A percentile compares a stretch with the other conserved stretches of the same genome.
These are phyloP conservation scores for Citrus sp. DNA, from an alignment of 345 rosid genomes.

Conservation along the genomic window DNA sequence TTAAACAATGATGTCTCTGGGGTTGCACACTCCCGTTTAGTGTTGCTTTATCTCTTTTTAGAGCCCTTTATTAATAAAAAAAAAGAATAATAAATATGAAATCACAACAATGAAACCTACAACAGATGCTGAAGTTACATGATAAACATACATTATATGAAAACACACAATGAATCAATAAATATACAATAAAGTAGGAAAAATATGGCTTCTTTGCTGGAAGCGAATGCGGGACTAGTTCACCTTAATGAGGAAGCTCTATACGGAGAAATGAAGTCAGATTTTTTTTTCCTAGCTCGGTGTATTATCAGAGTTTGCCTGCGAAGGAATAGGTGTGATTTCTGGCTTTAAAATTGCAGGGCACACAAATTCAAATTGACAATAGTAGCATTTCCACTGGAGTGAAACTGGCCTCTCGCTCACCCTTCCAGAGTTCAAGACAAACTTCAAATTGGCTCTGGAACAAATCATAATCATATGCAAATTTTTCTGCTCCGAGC, in stretches of 20 bases:
- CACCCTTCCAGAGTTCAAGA: constrained; percentile 60
- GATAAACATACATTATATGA: not conserved
- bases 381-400: constrained; percentile 73
- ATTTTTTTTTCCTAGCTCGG: not conserved
- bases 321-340: constrained; percentile 8
- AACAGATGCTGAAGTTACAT: not conserved
- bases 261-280: not conserved
- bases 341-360: constrained; percentile 27
- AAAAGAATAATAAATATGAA: not conserved
- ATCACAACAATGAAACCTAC: not conserved
- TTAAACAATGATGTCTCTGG: no score
- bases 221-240: not conserved
- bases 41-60: no score
- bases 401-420: constrained; percentile 53
- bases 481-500: constrained; percentile 42
- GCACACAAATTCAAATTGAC: constrained; percentile 50
- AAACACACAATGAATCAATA: not conserved
- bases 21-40: no score
- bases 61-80: no score
- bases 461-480: constrained; percentile 52
- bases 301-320: not conserved
- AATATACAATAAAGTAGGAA: not conserved
- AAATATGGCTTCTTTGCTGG: not conserved
- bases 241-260: not conserved
- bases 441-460: constrained; percentile 30